Conservation (phyloP, 1,284 basidiomycete genomes). For the Clitocybe nebularis region DNA sequence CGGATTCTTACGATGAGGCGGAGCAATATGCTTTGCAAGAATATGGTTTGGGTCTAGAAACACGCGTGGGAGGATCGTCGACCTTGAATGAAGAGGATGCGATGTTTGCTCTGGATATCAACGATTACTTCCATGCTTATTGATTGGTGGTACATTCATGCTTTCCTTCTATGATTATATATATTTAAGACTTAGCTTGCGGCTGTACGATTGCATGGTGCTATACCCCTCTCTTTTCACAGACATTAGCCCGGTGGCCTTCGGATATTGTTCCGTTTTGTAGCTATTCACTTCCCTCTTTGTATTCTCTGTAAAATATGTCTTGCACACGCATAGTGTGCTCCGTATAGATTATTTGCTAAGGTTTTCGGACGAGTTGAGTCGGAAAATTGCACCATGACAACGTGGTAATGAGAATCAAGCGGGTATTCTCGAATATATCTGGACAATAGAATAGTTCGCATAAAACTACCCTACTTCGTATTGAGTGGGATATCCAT, state of each 20-base stretch:
- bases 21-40: neutral
- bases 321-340: no score
- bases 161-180: neutral
- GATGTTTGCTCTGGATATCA: neutral
- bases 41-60: conserved; percentile 4
- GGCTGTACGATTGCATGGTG: no score
- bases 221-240: no score
- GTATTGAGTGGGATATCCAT: conserved; percentile 30
- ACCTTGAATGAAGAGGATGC: neutral
- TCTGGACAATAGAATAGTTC: neutral
- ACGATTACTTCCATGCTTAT: neutral
- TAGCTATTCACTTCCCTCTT: no score
- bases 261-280: no score
- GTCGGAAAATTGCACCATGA: no score
- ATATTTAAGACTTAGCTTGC: neutral
- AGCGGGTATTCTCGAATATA: no score
- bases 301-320: no score
- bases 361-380: no score
- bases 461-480: neutral
- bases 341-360: no score
- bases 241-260: no score
- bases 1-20: neutral
- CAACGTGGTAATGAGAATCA: no score
- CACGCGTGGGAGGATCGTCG: neutral
- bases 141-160: neutral